These are phyloP conservation scores for Sordariomycetes sp. DNA, from an alignment of 2,329 filamentous ascomycete genomes.

Conservation along the genomic window DNA sequence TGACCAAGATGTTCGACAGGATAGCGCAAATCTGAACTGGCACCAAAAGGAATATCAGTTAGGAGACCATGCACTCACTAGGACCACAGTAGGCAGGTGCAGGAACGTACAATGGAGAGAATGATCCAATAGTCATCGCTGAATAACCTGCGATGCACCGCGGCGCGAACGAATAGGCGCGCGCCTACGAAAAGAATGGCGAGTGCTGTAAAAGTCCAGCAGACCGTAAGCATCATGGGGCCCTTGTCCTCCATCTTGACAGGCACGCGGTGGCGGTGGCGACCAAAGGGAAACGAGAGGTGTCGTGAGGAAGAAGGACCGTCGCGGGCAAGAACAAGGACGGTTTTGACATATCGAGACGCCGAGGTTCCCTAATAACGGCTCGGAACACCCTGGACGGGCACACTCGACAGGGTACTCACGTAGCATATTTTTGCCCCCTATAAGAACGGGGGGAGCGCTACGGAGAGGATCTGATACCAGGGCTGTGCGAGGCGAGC, in stretches of 20 bases:
- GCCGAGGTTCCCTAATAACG: no score
- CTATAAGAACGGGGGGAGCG: no score
- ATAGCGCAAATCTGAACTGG: constrained; percentile 7
- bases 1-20: constrained; percentile 8
- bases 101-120: constrained; percentile 1
- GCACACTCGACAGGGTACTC: no score
- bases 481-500: no score
- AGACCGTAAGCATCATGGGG: constrained; percentile 8
- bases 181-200: constrained; percentile 7
- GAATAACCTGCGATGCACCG: constrained; percentile 7
- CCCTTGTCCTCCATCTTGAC: constrained; percentile 8
- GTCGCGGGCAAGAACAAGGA: no score
- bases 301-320: no score
- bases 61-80: not conserved
- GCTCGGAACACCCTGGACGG: no score
- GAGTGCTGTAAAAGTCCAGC: constrained; percentile 9
- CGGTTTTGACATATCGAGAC: no score
- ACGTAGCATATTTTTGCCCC: no score
- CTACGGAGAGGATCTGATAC: no score
- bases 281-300: not conserved
- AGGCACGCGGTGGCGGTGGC: not conserved
- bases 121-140: constrained; percentile 10
- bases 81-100: not conserved
- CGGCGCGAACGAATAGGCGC: constrained; percentile 7
- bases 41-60: not conserved